Base-by-base conservation (phyloP, 305 asterid genomes). In the Withania somnifera region DNA sequence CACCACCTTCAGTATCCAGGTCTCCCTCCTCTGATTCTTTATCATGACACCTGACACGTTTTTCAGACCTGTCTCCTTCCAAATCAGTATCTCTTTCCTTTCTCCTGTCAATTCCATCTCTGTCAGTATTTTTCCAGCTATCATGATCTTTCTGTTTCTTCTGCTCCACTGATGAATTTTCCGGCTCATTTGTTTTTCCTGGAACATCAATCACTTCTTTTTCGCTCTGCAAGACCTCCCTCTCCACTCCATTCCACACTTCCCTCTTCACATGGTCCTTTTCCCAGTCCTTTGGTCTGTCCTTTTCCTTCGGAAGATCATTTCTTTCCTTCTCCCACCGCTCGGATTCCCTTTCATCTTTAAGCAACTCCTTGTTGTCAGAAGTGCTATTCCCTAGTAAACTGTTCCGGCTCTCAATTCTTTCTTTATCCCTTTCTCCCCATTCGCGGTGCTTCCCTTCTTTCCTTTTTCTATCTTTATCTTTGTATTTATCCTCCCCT, bases 401-500 rank as follows among this genome's bases (percentile, higher is more conserved):
- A 68, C 83, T 86, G 88, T 80, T 90, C 97, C 93, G 77, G 90
- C 98, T 84, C 80, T 92, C 89, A 92, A 89, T 77, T 95, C 97
- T 91, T 64, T 94, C 98, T 91, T 90, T 95, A 78, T 92, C 98
- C 87, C 90, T 90, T 67, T 94, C 99, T 66, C 92, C 95, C 98
- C 95, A 93, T 57, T 96, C 99, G 86, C 97, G 88, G 71, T 90
- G 98, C 85, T 92, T 94, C 80, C 87, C 89, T 87, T 96, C 97
- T 90, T 94, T 94, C 91, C 95, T 90, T 89, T 93, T 94, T 86
- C 96, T 88, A 78, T 94, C 99, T 88, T 87, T 96, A 51, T 94
- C 98, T 86, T 91, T 93, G 84, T 89, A 86, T 83, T 91, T 95
- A 73, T 95, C 97, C 22, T 95, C 98, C 82, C 90, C 97, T 89